phyloP scores from a whole-genome alignment of 2,329 filamentous ascomycete species.

The Tolypocladium ovalisporum region DNA sequence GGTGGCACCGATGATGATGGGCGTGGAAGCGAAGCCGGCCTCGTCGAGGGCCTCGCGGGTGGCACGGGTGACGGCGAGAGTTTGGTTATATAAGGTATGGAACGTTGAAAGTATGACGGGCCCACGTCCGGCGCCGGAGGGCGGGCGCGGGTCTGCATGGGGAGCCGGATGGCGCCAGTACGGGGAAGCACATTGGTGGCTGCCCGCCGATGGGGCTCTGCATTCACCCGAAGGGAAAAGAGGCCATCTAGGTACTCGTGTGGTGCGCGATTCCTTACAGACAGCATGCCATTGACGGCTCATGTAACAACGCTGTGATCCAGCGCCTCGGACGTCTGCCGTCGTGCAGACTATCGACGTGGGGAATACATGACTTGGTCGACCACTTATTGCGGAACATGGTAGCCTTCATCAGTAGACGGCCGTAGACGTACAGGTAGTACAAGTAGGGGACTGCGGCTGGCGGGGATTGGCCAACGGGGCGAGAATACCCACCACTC shows the following conservation, averaged over 20 bases:
- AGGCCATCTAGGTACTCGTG: background rate
- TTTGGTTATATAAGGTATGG: background rate
- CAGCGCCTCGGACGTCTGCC: background rate
- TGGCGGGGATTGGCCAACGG: background rate
- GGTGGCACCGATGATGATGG: conserved; percentile 72
- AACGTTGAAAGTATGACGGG: background rate
- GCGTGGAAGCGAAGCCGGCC: conserved; percentile 64
- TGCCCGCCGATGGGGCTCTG: background rate
- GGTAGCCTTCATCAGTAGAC: too few relatives aligned
- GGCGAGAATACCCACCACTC: background rate
- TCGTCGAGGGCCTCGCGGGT: conserved; percentile 74
- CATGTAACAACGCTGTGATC: background rate
- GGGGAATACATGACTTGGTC: too few relatives aligned
- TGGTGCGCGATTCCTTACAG: background rate
- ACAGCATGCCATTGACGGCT: background rate
- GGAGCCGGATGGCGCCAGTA: background rate
- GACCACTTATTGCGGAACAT: too few relatives aligned
- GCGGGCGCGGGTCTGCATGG: background rate
- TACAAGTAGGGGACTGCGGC: too few relatives aligned
- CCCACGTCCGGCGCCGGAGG: background rate
- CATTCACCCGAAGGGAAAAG: background rate
- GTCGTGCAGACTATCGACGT: too few relatives aligned
- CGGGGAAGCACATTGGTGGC: background rate
- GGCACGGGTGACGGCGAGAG: conserved; percentile 56
- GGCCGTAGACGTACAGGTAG: too few relatives aligned